Evolutionary conservation across 306 rosid species (phyloP), one percentile per base, ranked within the genome.

Genomic region (Coriaria nepalensis): DNA sequence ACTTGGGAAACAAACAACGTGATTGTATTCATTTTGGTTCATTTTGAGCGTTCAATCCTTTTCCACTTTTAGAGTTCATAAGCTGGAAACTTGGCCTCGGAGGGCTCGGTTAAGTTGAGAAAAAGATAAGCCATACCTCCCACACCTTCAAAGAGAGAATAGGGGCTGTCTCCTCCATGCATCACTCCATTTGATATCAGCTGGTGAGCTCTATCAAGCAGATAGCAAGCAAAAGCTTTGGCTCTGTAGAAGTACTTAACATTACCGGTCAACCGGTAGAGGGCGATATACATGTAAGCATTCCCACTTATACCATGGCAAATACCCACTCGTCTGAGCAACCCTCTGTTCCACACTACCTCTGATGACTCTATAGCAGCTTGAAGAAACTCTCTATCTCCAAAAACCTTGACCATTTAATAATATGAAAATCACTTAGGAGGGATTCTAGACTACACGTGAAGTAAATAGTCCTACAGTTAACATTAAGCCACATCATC

Each of bases 231-330:
- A 70, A 81, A 81, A 47, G 86, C 86, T 63, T 78, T 81, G 44
- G 86, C 86, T 56, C 57, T 72, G 68, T 75, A 78, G 35, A 81
- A 55, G 65, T 54, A 65, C 61, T 49, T 60, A 2, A 9, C 53
- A 47, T 75, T 53, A 53, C 80, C 72, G 0, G 83, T 81, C 47
- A n/a, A n/a, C 54, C 70, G 93, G 67, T 74, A 78, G 53, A 81
- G 78, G 11, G 83, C 69, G 41, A 81, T 70, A 60, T 78, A 75
- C 29, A 78, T 70, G 29, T 72, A 75, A 5, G 86, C 76, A 62
- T 78, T 81, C 49, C 93, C 93, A 54, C 86, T 81, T 5, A 82
- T 75, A n/a, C 93, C 80, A 40, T 78, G 86, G 64, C 86, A 78
- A 38, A 78, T 68, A 35, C 86, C 83, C 20, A 78, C 76, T 56